Base-by-base conservation (phyloP, 352 stramenopile species). In the Pythium brassicae region DNA sequence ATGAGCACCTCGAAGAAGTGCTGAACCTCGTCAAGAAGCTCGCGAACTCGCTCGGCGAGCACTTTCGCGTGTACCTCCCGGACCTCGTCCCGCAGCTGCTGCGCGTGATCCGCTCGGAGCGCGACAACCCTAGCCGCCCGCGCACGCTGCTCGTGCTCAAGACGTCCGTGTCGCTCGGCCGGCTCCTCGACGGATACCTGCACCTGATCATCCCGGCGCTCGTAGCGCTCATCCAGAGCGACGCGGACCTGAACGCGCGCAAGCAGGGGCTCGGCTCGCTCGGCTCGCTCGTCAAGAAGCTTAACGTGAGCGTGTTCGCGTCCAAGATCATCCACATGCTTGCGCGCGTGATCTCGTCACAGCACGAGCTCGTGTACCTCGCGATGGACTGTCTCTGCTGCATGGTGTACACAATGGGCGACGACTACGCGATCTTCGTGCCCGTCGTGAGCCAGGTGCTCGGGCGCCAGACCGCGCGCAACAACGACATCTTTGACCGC, bases 21-120 rank as follows among this genome's bases (percentile, higher is more conserved):
- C 96, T 99, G 53, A 95, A 98, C 45, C 69, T 99, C 29, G 86
- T 99, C 60, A 97, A 99, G 63, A 92, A 96, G 57, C 65, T 97
- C 32, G 87, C 88, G 17, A 89, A 78, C 26, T 90, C 81, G 6
- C 66, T 96, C 23, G 80, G 77, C 1, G 88, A 96, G 52, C 71
- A 81, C 12, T 98, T 98, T 53, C 84, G 81, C 49, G 74, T 96
- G 20, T 97, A 97, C 50, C 59, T 97, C 4, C 85, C 87, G 5
- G 76, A 92, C 34, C 59, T 98, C 12, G 63, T 98, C 22, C 89
- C 88, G 11, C 87, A 95, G 49, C 72, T 97, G 57, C 65, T 98
- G 45, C 83, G 83, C 6, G 83, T 95, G 4, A 93, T 95, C 51
- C 79, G 83, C 2, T 89, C 76, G 5, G 83, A 94, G 52, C 81